These are phyloP conservation scores for Dimocarpus longan DNA, from an alignment of 345 rosid genomes.

Conservation along the genomic window DNA sequence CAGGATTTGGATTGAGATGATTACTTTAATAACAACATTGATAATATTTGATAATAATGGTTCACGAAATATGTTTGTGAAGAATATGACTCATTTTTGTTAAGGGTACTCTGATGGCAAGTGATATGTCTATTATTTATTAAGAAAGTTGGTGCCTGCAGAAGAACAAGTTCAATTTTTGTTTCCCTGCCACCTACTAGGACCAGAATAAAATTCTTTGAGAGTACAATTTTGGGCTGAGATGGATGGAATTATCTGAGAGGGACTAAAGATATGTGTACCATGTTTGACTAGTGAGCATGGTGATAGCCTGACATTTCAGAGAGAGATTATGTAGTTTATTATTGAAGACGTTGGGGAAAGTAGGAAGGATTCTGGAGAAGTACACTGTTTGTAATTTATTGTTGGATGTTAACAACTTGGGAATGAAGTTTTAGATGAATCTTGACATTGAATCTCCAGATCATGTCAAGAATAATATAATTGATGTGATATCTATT, in stretches of 20 bases:
- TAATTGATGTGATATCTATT: not conserved
- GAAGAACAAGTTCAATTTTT: not conserved
- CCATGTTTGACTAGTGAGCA: not conserved
- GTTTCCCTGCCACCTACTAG: not conserved
- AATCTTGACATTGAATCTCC: not conserved
- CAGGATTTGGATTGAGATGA: not conserved
- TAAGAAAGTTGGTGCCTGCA: not conserved
- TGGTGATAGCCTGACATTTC: not conserved
- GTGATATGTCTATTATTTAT: not conserved
- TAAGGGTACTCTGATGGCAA: not conserved
- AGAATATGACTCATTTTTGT: not conserved
- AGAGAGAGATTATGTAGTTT: constrained; percentile 1
- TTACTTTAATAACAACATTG: not conserved
- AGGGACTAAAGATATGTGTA: not conserved
- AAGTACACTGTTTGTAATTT: not conserved
- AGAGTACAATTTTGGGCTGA: not conserved
- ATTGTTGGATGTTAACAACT: not conserved
- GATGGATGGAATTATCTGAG: not conserved
- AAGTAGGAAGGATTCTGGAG: not conserved
- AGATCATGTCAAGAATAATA: not conserved
- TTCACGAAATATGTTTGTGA: not conserved
- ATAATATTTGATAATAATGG: not conserved
- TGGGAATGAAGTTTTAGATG: not conserved
- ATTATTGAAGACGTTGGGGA: not conserved
- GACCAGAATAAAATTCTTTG: not conserved